A percentile compares a stretch with the other conserved stretches of the same genome.
Conservation (phyloP, 768 basidiomycete species). For the Psilocybe tampanensis region DNA sequence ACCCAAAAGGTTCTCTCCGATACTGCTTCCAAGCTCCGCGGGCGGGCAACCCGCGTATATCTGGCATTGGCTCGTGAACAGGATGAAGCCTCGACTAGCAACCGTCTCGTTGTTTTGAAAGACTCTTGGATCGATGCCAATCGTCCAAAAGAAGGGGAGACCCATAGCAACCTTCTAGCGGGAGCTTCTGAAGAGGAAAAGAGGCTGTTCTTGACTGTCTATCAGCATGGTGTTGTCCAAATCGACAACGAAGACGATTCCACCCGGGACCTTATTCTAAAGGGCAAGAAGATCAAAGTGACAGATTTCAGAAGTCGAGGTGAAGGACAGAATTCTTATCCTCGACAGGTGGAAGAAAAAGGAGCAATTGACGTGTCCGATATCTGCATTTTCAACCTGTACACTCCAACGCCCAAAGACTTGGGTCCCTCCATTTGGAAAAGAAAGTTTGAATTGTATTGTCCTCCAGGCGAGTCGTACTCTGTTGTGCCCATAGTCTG, state of each 20-base stretch:
- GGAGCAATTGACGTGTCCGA: not conserved
- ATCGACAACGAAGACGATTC: not conserved
- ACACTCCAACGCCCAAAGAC: too few relatives aligned
- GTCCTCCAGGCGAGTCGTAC: too few relatives aligned
- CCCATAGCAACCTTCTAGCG: not conserved
- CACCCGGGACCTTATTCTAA: not conserved
- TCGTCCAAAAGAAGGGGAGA: constrained; percentile 2
- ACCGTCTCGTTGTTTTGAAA: not conserved
- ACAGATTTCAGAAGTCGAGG: not conserved
- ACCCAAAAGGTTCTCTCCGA: not conserved
- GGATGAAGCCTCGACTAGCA: not conserved
- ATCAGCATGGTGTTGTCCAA: constrained; percentile 1
- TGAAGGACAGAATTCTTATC: not conserved
- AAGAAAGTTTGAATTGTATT: too few relatives aligned
- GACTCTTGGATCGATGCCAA: not conserved
- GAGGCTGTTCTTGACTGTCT: not conserved
- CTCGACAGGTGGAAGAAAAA: not conserved
- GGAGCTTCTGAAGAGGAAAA: not conserved
- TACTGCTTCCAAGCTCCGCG: not conserved
- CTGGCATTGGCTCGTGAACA: not conserved
- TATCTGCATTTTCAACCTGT: not conserved
- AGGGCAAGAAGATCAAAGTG: not conserved
- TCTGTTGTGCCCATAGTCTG: not conserved
- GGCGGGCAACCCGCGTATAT: not conserved
- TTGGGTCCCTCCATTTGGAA: not conserved